Evolutionary conservation across 2,329 filamentous ascomycete genomes (phyloP).

Genomic region (Aspergillus sp.): DNA sequence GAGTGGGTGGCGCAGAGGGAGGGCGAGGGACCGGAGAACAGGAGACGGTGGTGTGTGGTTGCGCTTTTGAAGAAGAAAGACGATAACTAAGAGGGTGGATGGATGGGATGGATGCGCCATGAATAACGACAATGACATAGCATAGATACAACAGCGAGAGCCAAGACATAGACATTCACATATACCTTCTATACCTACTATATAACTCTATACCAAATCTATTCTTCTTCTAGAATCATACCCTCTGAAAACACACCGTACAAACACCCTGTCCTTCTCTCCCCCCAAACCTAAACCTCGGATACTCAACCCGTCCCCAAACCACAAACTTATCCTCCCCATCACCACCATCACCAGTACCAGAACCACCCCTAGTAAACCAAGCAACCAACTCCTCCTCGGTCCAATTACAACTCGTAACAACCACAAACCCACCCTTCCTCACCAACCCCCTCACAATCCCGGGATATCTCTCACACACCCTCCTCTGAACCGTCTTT

Average conservation of each 20-base stretch:
- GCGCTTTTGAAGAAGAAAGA: conserved; percentile 41
- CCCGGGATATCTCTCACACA: conserved; percentile 74
- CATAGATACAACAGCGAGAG: too few relatives aligned
- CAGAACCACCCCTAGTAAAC: conserved; percentile 58
- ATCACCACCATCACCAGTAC: conserved; percentile 26
- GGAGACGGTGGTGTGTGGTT: conserved; percentile 61
- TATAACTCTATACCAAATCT: not conserved
- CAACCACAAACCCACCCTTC: conserved; percentile 70
- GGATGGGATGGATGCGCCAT: too few relatives aligned
- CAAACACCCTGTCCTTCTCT: conserved; percentile 85
- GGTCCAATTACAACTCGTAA: conserved; percentile 99
- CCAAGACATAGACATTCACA: too few relatives aligned
- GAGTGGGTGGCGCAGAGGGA: conserved; percentile 50
- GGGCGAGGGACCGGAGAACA: conserved; percentile 51
- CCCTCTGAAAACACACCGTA: conserved; percentile 75
- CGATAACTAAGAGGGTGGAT: not conserved
- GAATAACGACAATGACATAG: too few relatives aligned
- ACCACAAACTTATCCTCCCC: conserved; percentile 55
- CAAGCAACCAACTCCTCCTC: conserved; percentile 79
- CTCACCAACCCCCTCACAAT: conserved; percentile 70
- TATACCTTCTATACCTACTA: not conserved
- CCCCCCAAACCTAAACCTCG: conserved; percentile 85
- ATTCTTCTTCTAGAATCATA: not conserved
- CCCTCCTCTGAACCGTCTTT: conserved; percentile 49
- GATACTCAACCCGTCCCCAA: conserved; percentile 74